These are phyloP conservation scores for Pilaira anomala DNA, from an alignment of 192 early-diverging fungal species.

Conservation along the genomic window DNA sequence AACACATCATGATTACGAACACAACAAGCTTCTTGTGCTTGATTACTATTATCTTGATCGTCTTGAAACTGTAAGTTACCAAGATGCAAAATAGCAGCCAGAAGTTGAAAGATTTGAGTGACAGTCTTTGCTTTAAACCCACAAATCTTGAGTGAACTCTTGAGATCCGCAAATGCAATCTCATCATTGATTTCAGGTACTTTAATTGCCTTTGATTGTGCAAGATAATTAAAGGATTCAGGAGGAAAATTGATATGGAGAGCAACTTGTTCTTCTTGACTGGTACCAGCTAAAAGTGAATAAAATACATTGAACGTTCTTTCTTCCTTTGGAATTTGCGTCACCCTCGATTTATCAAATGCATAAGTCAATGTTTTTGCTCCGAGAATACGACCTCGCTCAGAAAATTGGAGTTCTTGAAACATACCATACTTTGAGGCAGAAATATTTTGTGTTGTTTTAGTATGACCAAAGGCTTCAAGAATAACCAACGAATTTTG, in stretches of 20 bases:
- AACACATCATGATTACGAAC: slow-evolving; percentile 75
- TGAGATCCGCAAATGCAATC: slow-evolving; percentile 62
- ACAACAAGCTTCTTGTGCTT: slow-evolving; percentile 67
- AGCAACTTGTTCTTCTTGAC: slow-evolving; percentile 58
- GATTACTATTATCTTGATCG: slow-evolving; percentile 47
- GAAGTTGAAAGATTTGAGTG: slow-evolving; percentile 73
- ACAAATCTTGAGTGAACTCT: slow-evolving; percentile 55
- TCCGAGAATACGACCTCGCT: slow-evolving; percentile 78
- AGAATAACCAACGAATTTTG: slow-evolving; percentile 68
- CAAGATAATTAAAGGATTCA: slow-evolving; percentile 46
- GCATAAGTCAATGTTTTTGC: slow-evolving; percentile 75
- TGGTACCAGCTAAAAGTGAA: slow-evolving; percentile 72
- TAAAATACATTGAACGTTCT: slow-evolving; percentile 79
- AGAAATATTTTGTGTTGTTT: slow-evolving; percentile 60
- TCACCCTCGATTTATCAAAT: slow-evolving; percentile 62
- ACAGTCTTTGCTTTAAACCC: slow-evolving; percentile 70
- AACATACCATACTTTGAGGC: slow-evolving; percentile 81
- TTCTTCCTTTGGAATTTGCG: slow-evolving; percentile 61
- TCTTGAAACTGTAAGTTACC: slow-evolving; percentile 83
- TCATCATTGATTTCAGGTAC: slow-evolving; percentile 44
- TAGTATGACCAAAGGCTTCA: slow-evolving; percentile 76
- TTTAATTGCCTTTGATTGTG: slow-evolving; percentile 36
- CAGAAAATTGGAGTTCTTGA: slow-evolving; percentile 88
- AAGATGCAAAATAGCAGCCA: slow-evolving; percentile 88
- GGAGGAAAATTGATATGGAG: slow-evolving; percentile 55